Evolutionary conservation across 176 grass and related monocot genomes (phyloP), one percentile per base, ranked within the genome.

Genomic region (Eremochloa ophiuroides): DNA sequence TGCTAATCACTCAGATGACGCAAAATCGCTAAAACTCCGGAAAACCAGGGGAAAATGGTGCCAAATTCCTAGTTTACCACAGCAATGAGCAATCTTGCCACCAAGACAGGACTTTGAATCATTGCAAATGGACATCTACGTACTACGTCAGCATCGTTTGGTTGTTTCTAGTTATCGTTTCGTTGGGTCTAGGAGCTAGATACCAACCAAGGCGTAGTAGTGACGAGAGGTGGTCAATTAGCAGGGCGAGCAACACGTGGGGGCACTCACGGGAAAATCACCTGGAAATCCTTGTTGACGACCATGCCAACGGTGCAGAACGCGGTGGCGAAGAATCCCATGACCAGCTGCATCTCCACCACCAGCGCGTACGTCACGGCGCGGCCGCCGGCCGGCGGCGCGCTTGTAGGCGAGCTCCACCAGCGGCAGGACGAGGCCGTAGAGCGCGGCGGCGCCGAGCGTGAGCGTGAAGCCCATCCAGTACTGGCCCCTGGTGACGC

Each of bases 311-410:
- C 48, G 67, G 85, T 87, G 77, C 89, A 88, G 61, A 91, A 82
- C 0, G 87, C 67, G 51, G 93, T 92, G 84, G 89, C 93, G 60
- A 92, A 90, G 87, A 84, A 75, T 0, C 89, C 89, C 84, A 94
- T 92, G 4, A 94, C 81, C 18, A 94, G 87, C 74, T 94, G 93
- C 93, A 92, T 81, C 87, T 94, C 93, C 30, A 94, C 35, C 10
- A 94, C 93, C 42, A 94, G 81, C 38, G 89, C 84, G 82, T 94
- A 94, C 30, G 89, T 90, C n/a, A 92, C 62, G 55, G 61, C 81
- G 73, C 84, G 76, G 7, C 85, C 85, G 18, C 80, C 80, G 53
- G 47, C 63, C 81, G 2, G 82, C 80, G 5, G 86, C 87, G 51
- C 82, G 80, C 87, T 40, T 75, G 74, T 92, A 89, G 4, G 83